These are phyloP conservation scores for Populus hybrid DNA, from an alignment of 441 rosid genomes.

Conservation along the genomic window DNA sequence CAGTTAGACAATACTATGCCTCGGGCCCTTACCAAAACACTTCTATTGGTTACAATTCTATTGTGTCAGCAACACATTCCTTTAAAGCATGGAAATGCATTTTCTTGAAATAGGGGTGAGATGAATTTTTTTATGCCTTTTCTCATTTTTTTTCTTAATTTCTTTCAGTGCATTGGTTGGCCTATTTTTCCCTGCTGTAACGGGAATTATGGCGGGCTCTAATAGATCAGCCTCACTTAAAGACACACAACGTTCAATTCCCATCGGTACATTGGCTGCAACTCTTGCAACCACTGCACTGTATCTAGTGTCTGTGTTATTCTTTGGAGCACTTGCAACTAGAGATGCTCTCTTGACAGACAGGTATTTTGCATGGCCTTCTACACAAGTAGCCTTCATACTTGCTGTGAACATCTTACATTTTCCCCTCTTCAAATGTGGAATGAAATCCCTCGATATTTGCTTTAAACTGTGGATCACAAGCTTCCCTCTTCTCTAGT, in stretches of 20 bases:
- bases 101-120: background rate
- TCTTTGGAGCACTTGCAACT: conserved; percentile 89
- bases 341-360: conserved; percentile 91
- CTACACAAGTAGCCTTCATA: background rate
- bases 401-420: background rate
- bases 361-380: conserved; percentile 48
- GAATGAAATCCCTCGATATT: too few relatives aligned
- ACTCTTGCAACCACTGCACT: conserved; percentile 77
- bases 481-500: background rate
- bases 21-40: background rate
- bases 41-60: background rate
- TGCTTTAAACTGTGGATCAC: background rate
- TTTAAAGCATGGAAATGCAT: conserved; percentile 6
- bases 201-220: conserved; percentile 99
- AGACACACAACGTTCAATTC: conserved; percentile 98
- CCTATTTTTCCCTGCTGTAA: conserved; percentile 98
- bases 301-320: conserved; percentile 69
- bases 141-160: conserved; percentile 20
- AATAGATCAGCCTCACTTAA: conserved; percentile 94
- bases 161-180: conserved; percentile 92
- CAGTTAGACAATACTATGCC: background rate
- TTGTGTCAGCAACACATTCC: background rate
- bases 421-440: too few relatives aligned
- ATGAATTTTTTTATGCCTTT: conserved; percentile 5
- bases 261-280: conserved; percentile 93